Conservation (phyloP, 805 yeast species). For the Wickerhamomyces strasburgensis region DNA sequence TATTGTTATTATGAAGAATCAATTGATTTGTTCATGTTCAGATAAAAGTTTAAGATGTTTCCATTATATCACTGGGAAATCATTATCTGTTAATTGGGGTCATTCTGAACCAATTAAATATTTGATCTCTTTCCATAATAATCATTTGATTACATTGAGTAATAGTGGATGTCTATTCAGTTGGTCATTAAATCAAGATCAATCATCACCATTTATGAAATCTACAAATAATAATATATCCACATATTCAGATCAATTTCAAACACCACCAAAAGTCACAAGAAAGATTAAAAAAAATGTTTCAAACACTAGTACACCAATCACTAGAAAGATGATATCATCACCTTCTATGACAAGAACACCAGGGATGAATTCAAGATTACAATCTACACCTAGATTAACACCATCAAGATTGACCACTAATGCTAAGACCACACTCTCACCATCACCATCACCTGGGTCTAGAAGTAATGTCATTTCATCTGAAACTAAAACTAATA, state of each 20-base stretch:
- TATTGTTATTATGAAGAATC: constrained; percentile 28
- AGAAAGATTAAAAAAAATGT: constrained; percentile 24
- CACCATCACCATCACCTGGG: constrained; percentile 17
- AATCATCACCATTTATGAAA: not conserved
- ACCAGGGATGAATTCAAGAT: constrained; percentile 12
- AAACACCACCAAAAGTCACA: constrained; percentile 21
- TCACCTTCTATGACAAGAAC: constrained; percentile 10
- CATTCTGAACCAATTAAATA: constrained; percentile 48
- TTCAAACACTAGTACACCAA: constrained; percentile 15
- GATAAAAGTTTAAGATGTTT: constrained; percentile 57
- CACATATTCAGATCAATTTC: constrained; percentile 11
- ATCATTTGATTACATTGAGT: constrained; percentile 39
- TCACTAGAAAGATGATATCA: constrained; percentile 6
- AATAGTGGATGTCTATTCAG: constrained; percentile 50
- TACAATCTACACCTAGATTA: constrained; percentile 19
- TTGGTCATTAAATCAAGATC: constrained; percentile 31
- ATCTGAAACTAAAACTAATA: constrained; percentile 1
- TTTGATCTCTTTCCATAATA: constrained; percentile 15
- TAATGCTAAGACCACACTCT: constrained; percentile 15
- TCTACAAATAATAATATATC: constrained; percentile 14
- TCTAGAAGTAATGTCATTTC: too few relatives aligned
- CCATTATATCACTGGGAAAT: constrained; percentile 40
- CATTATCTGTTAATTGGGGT: constrained; percentile 52
- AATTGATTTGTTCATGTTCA: constrained; percentile 39
- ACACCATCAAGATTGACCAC: constrained; percentile 21